Conservation (phyloP, 805 yeast species). For the Brettanomyces naardenensis region DNA sequence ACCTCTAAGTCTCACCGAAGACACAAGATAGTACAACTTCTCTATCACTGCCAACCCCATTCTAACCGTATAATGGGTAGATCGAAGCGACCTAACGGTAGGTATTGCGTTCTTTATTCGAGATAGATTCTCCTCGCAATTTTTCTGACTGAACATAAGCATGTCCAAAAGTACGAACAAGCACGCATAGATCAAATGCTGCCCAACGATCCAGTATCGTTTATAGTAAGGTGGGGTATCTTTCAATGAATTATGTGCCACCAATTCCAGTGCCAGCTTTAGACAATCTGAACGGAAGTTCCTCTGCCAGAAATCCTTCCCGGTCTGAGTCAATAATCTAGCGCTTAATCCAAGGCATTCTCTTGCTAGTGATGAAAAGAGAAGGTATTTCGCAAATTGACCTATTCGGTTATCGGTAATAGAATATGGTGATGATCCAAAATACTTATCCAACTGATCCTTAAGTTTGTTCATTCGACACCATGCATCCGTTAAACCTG, state of each 20-base stretch:
- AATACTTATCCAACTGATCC: slow-evolving; percentile 6
- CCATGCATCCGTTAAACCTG: slow-evolving; percentile 9
- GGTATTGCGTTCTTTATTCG: slow-evolving; percentile 14
- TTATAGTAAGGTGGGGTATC: slow-evolving; percentile 16
- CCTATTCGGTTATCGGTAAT: not conserved
- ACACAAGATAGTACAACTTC: slow-evolving; percentile 16
- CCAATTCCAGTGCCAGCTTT: slow-evolving; percentile 10
- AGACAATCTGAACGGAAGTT: slow-evolving; percentile 16
- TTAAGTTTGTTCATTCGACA: slow-evolving; percentile 9
- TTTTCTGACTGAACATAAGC: slow-evolving; percentile 17
- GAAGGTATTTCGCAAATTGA: slow-evolving; percentile 10
- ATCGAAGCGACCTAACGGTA: slow-evolving; percentile 9
- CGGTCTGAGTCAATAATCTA: slow-evolving; percentile 14
- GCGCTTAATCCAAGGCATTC: slow-evolving; percentile 18
- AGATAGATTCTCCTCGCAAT: slow-evolving; percentile 13
- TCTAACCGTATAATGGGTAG: slow-evolving; percentile 17
- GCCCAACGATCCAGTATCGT: slow-evolving; percentile 20
- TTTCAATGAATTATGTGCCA: slow-evolving; percentile 11
- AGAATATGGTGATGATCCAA: slow-evolving; percentile 1
- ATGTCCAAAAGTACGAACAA: slow-evolving; percentile 19
- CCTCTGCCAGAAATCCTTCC: slow-evolving; percentile 14
- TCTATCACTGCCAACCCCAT: slow-evolving; percentile 22
- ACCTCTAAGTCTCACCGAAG: slow-evolving; percentile 9
- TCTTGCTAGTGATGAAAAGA: slow-evolving; percentile 17
- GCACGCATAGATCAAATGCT: slow-evolving; percentile 20